Base-by-base conservation (phyloP, 331 rosid genomes). In the Arachis monticola region DNA sequence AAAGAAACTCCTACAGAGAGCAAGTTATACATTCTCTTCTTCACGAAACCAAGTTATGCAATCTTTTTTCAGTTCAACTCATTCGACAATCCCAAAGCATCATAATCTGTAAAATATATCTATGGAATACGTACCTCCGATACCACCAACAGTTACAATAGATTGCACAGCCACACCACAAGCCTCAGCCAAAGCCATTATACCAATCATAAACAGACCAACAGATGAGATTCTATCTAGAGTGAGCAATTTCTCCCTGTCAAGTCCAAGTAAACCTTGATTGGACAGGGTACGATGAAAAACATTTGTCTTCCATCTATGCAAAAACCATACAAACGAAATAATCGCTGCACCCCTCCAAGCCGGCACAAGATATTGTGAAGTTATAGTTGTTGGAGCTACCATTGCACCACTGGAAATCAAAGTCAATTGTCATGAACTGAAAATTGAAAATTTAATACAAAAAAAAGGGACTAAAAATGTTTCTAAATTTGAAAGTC, bases 131-230 rank as follows among this genome's bases (percentile, higher is more conserved):
- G 60, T 68, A 92, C 99, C 99, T 88, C 97, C 99, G 58, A 94
- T 89, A 41, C 97, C 99, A 79, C 97, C 99, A 79, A 92, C 93
- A 3, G 97, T 94, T 70, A 90, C 72, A 67, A 94, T 71, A 78
- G 99, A 92, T 27, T 92, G 93, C 83, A 88, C 96, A 60, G 97
- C 97, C 87, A 92, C 97, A 38, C 97, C 99, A 86, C 92, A 90
- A 63, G 99, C 97, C 90, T 92, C 97, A 8, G 97, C 91, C 60
- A 92, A 82, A 79, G 99, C 92, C 96, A 94, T 92, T 64, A 87
- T 12, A 67, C 97, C 99, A 69, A 92, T 85, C 58, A 80, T 85
- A 81, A 88, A 87, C 67, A 94, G 86, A 40, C 97, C 99, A 85
- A 92, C 74, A 9, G 99, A 90, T 32, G 93, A 87, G 64, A 94